Evolutionary conservation across 371 early-diverging fungal species (phyloP), one percentile per base, ranked within the genome.

Genomic region (Mucor saturninus): DNA sequence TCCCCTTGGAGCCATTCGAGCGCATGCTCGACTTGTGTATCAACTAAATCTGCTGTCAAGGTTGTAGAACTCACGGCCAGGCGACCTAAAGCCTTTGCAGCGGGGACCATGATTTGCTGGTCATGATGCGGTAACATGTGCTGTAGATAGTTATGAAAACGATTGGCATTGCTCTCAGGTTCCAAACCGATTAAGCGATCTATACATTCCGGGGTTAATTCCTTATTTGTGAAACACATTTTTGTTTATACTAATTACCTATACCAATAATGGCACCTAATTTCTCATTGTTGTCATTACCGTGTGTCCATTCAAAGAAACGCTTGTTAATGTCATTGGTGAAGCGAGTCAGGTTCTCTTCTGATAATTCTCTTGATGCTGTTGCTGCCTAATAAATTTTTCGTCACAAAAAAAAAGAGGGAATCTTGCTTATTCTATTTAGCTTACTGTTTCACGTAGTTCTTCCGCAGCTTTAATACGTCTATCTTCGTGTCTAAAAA

Each of bases 1-100:
- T 96, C 95, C 39, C 89, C 91, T 74, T 93, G 94, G 42, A 96
- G 77, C 92, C 93, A 95, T 72, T 96, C 97, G 26, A 96, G 64
- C 0, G 94, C 92, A 58, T 93, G 81, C 68, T 93, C 93, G 8
- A 95, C 90, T 74, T 96, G 94, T 52, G 89, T 89, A 59, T 95
- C 94, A 3, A 95, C 93, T 56, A 91, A 85, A 65, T 94, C 93
- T 6, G 94, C 89, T 3, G 91, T 92, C 42, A 93, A 77, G 0
- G 93, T 89, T 14, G 91, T 89, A 28, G 93, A 90, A 50, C 90
- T 85, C 13, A 85, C 81, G 0, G 92, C 94, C 65, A 94, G 73
- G 15, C 86, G 83, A 83, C 94, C 94, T 21, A 96, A 65, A 4
- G 94, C 93, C 67, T 88, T 88, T 13, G 95, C 84, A 10, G 95